These are phyloP conservation scores for Phoenix dactylifera DNA, from an alignment of 176 grass and related monocot species.

Conservation along the genomic window DNA sequence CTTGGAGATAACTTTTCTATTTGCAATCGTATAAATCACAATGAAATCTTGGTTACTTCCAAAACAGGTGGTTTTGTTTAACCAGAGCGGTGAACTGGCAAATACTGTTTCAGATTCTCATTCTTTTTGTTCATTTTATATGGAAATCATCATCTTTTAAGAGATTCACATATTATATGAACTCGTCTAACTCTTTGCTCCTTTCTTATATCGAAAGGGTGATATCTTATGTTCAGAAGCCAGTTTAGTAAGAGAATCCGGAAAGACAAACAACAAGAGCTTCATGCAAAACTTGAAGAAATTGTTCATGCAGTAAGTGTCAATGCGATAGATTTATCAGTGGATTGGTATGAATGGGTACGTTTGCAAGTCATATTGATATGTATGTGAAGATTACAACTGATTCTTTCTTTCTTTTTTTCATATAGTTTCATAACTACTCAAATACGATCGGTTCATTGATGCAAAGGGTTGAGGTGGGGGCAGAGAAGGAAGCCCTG, in stretches of 20 bases:
- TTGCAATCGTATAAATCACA: too few species aligned
- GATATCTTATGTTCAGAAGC: constrained; percentile 26
- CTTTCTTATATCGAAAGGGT: constrained; percentile 32
- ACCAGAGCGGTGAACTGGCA: too few species aligned
- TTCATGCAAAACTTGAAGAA: constrained; percentile 31
- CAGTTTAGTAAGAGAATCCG: constrained; percentile 11
- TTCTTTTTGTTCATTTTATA: too few species aligned
- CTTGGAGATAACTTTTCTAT: too few species aligned
- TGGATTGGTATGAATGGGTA: neutral
- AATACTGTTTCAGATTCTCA: too few species aligned
- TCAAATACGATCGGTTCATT: constrained; percentile 17
- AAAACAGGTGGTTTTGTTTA: too few species aligned
- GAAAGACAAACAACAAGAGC: constrained; percentile 23
- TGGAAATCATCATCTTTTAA: too few species aligned
- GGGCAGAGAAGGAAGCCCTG: constrained; percentile 11
- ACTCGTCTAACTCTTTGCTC: neutral
- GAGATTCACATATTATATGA: neutral
- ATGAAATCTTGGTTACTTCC: too few species aligned
- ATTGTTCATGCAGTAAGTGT: constrained; percentile 39
- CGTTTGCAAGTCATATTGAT: neutral
- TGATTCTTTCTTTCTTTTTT: constrained; percentile 5
- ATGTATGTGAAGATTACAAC: neutral
- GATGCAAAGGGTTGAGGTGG: constrained; percentile 25
- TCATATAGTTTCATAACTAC: constrained; percentile 31
- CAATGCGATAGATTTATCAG: neutral